Percentiles rank a stretch among this genome's conserved stretches.
These are phyloP conservation scores for Penicillium sclerotiorum DNA, from an alignment of 2,329 filamentous ascomycete genomes.

Conservation along the genomic window DNA sequence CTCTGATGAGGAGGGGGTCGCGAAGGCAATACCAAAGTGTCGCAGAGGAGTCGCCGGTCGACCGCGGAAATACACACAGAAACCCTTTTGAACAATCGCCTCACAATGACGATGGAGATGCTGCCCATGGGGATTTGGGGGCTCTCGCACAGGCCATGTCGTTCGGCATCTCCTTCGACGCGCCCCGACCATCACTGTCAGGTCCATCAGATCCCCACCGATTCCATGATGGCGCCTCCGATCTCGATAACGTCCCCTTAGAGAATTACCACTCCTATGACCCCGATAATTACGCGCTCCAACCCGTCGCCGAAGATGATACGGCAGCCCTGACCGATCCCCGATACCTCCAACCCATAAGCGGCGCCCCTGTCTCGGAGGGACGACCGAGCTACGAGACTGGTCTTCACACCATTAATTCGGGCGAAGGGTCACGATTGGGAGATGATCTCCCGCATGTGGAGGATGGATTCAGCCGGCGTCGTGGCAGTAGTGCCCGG, in stretches of 20 bases:
- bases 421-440: constrained; percentile 54
- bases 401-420: constrained; percentile 59
- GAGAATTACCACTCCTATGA: constrained; percentile 42
- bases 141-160: constrained; percentile 47
- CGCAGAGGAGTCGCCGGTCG: constrained; percentile 53
- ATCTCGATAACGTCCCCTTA: constrained; percentile 33
- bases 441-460: constrained; percentile 64
- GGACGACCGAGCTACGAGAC: constrained; percentile 53
- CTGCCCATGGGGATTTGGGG: constrained; percentile 39
- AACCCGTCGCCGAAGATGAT: constrained; percentile 55
- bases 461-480: constrained; percentile 59
- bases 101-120: constrained; percentile 26
- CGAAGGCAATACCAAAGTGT: constrained; percentile 57
- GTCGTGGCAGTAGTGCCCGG: constrained; percentile 45
- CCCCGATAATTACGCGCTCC: constrained; percentile 58
- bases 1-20: constrained; percentile 42
- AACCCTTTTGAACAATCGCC: constrained; percentile 23
- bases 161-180: constrained; percentile 46
- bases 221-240: constrained; percentile 31
- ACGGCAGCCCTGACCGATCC: constrained; percentile 62
- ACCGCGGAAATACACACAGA: constrained; percentile 25
- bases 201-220: constrained; percentile 22
- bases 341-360: constrained; percentile 60
- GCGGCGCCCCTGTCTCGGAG: constrained; percentile 48
- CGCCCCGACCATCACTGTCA: constrained; percentile 17